Percentiles rank a stretch among this genome's conserved stretches.
Evolutionary conservation across 2,329 filamentous ascomycete species (phyloP).

Genomic region (Spiromastix sp.): DNA sequence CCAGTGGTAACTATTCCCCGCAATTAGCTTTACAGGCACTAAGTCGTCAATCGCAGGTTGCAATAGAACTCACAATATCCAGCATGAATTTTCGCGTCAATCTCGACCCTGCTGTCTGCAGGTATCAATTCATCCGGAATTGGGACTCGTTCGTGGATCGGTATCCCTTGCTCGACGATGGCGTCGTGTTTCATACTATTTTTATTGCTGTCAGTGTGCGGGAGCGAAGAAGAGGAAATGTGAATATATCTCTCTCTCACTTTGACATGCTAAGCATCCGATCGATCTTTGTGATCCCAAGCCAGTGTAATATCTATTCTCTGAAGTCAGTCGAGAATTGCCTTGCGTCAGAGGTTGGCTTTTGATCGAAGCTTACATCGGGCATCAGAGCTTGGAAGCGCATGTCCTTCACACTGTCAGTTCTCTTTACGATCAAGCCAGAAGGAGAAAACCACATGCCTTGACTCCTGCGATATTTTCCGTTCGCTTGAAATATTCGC

Average conservation of each 20-base stretch:
- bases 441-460: constrained; percentile 27
- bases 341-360: too few relatives aligned
- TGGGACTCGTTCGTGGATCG: constrained; percentile 80
- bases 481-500: constrained; percentile 93
- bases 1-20: constrained; percentile 74
- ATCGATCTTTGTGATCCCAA: constrained; percentile 97
- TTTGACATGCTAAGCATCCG: constrained; percentile 98
- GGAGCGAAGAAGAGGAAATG: background rate
- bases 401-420: constrained; percentile 58
- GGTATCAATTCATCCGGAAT: constrained; percentile 92
- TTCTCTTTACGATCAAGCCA: too few relatives aligned
- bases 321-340: too few relatives aligned
- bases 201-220: constrained; percentile 1
- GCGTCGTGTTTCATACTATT: constrained; percentile 41
- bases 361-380: constrained; percentile 50
- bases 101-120: constrained; percentile 91
- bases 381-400: constrained; percentile 98
- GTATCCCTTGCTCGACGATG: constrained; percentile 44
- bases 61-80: constrained; percentile 43
- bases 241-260: constrained; percentile 36
- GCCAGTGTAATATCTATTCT: constrained; percentile 78
- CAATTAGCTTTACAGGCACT: constrained; percentile 54
- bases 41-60: background rate
- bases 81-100: constrained; percentile 95
- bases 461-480: constrained; percentile 97